These are phyloP conservation scores for Kondoa subrosea DNA, from an alignment of 768 basidiomycete species.

Conservation along the genomic window DNA sequence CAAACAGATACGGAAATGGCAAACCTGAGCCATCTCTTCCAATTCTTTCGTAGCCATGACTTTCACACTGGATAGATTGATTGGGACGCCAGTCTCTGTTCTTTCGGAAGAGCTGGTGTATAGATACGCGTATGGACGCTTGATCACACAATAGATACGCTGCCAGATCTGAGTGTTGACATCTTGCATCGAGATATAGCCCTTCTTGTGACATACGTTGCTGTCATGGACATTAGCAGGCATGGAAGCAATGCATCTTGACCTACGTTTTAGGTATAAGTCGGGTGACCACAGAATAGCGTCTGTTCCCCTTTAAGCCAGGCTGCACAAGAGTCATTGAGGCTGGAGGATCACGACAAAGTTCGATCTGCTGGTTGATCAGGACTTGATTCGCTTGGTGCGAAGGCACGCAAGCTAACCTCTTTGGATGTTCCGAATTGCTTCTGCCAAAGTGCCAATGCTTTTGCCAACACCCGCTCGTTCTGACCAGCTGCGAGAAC, in stretches of 20 bases:
- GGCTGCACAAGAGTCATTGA: too few relatives aligned
- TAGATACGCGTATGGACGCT: conserved; percentile 75
- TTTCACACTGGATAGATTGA: conserved; percentile 68
- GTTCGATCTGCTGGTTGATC: conserved; percentile 70
- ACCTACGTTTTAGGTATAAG: conserved; percentile 9
- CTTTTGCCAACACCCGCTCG: conserved; percentile 39
- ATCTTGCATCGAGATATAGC: conserved; percentile 61
- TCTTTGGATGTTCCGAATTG: too few relatives aligned
- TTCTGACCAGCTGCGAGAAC: conserved; percentile 10
- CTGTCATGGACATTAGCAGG: conserved; percentile 34
- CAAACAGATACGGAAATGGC: not conserved
- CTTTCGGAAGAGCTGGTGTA: conserved; percentile 69
- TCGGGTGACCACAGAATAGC: not conserved
- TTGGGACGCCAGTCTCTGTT: conserved; percentile 56
- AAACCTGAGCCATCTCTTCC: conserved; percentile 36
- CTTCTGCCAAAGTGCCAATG: conserved; percentile 66
- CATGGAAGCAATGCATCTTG: not conserved
- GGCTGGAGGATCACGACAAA: too few relatives aligned
- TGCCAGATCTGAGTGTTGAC: conserved; percentile 68
- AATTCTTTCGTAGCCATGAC: conserved; percentile 68
- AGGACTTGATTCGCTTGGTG: too few relatives aligned
- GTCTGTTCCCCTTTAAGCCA: too few relatives aligned
- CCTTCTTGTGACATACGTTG: conserved; percentile 68
- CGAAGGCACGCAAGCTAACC: conserved; percentile 20
- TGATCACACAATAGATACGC: conserved; percentile 67